Conservation (phyloP, 2,329 filamentous ascomycete species). For the Fusarium longipes region DNA sequence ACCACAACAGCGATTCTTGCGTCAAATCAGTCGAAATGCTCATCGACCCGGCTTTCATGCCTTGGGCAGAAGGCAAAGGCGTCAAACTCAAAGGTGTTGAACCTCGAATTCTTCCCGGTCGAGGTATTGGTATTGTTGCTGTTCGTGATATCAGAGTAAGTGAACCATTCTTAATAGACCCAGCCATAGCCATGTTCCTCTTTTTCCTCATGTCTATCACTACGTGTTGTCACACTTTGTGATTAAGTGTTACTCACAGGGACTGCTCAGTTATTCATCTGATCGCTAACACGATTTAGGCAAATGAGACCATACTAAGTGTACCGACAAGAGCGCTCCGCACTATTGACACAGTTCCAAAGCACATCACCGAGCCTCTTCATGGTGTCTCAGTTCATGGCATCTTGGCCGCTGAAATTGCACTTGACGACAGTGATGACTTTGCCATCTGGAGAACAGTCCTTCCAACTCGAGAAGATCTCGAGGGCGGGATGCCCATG, state of each 20-base stretch:
- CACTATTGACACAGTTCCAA: conserved; percentile 69
- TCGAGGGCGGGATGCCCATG: conserved; percentile 57
- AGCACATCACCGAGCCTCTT: conserved; percentile 63
- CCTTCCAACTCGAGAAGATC: conserved; percentile 72
- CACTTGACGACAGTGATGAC: conserved; percentile 61
- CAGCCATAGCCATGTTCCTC: too few species aligned
- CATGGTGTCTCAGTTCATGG: conserved; percentile 74
- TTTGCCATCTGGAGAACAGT: conserved; percentile 72
- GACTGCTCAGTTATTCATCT: not conserved
- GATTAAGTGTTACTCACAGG: not conserved
- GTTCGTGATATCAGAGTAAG: conserved; percentile 72
- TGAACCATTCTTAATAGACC: not conserved
- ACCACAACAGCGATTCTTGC: too few species aligned
- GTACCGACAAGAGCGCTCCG: conserved; percentile 74
- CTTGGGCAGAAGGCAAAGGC: conserved; percentile 70
- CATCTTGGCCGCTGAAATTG: conserved; percentile 75
- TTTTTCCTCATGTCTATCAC: too few species aligned
- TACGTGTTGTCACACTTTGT: too few species aligned
- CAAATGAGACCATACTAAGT: conserved; percentile 68
- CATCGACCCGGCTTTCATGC: conserved; percentile 57
- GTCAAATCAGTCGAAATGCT: conserved; percentile 28
- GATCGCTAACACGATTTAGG: conserved; percentile 43
- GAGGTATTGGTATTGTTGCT: conserved; percentile 83
- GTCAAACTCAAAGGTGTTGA: conserved; percentile 66
- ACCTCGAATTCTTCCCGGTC: conserved; percentile 73